A percentile compares a stretch with the other conserved stretches of the same genome.
phyloP scores from a whole-genome alignment of 2,329 filamentous ascomycete genomes.

The Beauveria caledonica region DNA sequence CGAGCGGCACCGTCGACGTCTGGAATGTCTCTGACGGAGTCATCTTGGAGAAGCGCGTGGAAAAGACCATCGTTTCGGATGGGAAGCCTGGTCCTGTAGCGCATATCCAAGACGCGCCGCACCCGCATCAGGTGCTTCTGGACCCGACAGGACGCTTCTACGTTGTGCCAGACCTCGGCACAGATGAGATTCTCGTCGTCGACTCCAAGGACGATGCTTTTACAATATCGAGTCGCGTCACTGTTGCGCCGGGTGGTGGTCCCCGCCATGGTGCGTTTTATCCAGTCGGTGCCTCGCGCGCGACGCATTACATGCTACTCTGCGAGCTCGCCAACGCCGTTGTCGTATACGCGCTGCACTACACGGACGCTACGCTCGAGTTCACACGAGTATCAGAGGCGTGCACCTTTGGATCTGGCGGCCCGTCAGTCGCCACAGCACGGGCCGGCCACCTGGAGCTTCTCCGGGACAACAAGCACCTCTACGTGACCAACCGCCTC shows the following conservation, averaged over 20 bases:
- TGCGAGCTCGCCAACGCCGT: constrained; percentile 39
- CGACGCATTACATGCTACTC: constrained; percentile 38
- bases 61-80: constrained; percentile 28
- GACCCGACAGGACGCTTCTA: constrained; percentile 43
- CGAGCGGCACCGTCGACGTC: constrained; percentile 34
- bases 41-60: constrained; percentile 25
- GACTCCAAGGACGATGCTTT: constrained; percentile 34
- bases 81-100: constrained; percentile 26
- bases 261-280: constrained; percentile 45
- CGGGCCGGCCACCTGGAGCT: constrained; percentile 39
- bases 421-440: constrained; percentile 27
- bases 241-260: constrained; percentile 32
- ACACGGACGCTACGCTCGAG: constrained; percentile 26
- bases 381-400: constrained; percentile 30
- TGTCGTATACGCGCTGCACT: constrained; percentile 33
- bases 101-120: constrained; percentile 25
- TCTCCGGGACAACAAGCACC: constrained; percentile 31
- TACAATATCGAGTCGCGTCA: constrained; percentile 26
- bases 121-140: constrained; percentile 40
- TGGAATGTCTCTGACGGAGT: constrained; percentile 33
- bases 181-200: constrained; percentile 38
- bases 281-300: constrained; percentile 22
- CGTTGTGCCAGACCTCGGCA: constrained; percentile 40
- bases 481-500: constrained; percentile 45
- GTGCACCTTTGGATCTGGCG: constrained; percentile 31